These are phyloP conservation scores for Pythium chondricola DNA, from an alignment of 352 stramenopile genomes.

Conservation along the genomic window DNA sequence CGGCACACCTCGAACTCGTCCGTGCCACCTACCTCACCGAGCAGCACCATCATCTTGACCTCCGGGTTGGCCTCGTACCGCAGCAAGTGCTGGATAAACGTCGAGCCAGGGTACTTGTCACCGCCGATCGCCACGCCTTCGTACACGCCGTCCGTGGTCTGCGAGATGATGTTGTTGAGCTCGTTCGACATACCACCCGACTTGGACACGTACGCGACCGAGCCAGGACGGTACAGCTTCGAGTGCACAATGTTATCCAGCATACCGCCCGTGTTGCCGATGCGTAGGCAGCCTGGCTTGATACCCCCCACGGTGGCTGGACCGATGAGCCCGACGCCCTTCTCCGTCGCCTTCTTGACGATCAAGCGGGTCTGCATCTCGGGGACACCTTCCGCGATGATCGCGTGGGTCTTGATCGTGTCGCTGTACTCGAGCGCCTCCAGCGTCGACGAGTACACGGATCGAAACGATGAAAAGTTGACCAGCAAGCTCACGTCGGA, in stretches of 20 bases:
- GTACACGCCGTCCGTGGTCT: slow-evolving; percentile 95
- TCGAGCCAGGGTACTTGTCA: slow-evolving; percentile 95
- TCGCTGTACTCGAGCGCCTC: slow-evolving; percentile 91
- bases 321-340: slow-evolving; percentile 93
- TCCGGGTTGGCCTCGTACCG: slow-evolving; percentile 94
- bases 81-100: slow-evolving; percentile 96
- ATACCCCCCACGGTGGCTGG: slow-evolving; percentile 96
- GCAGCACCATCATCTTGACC: slow-evolving; percentile 95
- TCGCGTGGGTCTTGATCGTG: slow-evolving; percentile 94
- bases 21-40: slow-evolving; percentile 94
- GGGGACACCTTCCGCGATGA: slow-evolving; percentile 96
- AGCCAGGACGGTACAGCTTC: slow-evolving; percentile 95
- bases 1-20: slow-evolving; percentile 96
- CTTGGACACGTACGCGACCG: slow-evolving; percentile 96
- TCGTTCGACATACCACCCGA: slow-evolving; percentile 97
- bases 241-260: slow-evolving; percentile 97
- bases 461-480: slow-evolving; percentile 98
- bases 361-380: slow-evolving; percentile 93
- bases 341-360: slow-evolving; percentile 89
- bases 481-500: slow-evolving; percentile 91
- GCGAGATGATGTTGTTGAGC: slow-evolving; percentile 97
- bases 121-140: slow-evolving; percentile 92
- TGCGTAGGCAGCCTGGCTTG: slow-evolving; percentile 95
- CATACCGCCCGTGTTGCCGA: slow-evolving; percentile 97
- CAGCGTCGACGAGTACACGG: slow-evolving; percentile 93